Conservation (phyloP, 2,329 filamentous ascomycete species). For the Hawksworthiomyces lignivorus region DNA sequence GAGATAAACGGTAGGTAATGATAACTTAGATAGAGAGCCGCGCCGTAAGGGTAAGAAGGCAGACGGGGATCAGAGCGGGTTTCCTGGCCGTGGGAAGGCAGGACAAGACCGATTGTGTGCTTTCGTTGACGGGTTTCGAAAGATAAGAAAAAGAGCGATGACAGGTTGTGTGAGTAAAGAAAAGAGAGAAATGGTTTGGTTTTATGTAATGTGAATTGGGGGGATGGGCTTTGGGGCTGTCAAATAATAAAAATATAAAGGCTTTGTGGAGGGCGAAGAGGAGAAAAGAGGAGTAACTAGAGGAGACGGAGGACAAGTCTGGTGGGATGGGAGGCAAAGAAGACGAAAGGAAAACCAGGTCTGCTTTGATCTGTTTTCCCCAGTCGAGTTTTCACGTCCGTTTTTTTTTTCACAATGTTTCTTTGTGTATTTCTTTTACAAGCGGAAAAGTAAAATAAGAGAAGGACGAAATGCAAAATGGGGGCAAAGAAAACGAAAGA, state of each 20-base stretch:
- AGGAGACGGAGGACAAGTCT: too few species aligned
- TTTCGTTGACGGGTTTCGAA: constrained; percentile 15
- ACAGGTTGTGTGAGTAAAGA: constrained; percentile 34
- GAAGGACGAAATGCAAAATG: too few species aligned
- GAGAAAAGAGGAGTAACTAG: neutral
- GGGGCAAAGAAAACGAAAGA: too few species aligned
- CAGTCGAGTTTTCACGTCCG: too few species aligned
- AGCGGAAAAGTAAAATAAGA: too few species aligned
- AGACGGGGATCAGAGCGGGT: constrained; percentile 24
- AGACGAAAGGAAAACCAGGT: too few species aligned
- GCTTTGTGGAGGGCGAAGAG: neutral
- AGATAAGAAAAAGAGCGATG: constrained; percentile 30
- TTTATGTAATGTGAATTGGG: constrained; percentile 42
- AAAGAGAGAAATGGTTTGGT: constrained; percentile 34
- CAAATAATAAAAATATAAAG: too few species aligned
- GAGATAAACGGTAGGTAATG: constrained; percentile 11
- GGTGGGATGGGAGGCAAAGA: too few species aligned
- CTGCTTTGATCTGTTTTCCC: too few species aligned
- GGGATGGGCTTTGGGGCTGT: neutral
- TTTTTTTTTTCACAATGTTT: too few species aligned
- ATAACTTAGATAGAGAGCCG: constrained; percentile 11
- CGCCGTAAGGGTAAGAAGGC: neutral
- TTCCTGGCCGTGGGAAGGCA: too few species aligned
- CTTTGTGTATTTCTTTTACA: too few species aligned
- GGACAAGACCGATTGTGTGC: constrained; percentile 16